Percentiles rank a stretch among this genome's conserved stretches.
Evolutionary conservation across 23 red algal species (phyloP).

Genomic region (Gracilaria domingensis): DNA sequence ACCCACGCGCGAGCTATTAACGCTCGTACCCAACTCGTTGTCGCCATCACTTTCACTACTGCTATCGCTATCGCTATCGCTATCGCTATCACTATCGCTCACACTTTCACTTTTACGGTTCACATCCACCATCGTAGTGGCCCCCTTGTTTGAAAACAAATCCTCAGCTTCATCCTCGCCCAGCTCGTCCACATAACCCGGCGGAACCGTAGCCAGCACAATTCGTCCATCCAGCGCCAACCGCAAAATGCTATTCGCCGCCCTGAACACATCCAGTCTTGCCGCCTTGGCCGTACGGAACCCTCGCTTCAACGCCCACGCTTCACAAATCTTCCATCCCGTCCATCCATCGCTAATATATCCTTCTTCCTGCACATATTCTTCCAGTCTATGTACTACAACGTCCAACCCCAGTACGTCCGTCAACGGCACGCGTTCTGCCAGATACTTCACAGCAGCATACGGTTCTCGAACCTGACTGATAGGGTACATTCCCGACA

Average conservation of each 20-base stretch:
- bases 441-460: slow-evolving; percentile 67
- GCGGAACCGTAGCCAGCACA: slow-evolving; percentile 73
- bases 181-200: slow-evolving; percentile 29
- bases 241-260: slow-evolving; percentile 76
- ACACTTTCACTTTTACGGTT: slow-evolving; percentile 8
- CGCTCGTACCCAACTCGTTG: not conserved
- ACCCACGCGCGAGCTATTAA: not conserved
- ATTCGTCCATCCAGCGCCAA: slow-evolving; percentile 71
- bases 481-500: slow-evolving; percentile 78
- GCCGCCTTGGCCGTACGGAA: slow-evolving; percentile 82
- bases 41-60: not conserved
- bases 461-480: slow-evolving; percentile 78
- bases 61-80: not conserved
- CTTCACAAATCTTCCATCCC: slow-evolving; percentile 81
- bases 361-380: slow-evolving; percentile 42
- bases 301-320: slow-evolving; percentile 76
- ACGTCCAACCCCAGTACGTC: slow-evolving; percentile 57
- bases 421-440: slow-evolving; percentile 66
- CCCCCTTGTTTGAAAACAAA: not conserved
- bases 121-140: not conserved
- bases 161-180: slow-evolving; percentile 11
- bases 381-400: slow-evolving; percentile 34
- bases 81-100: not conserved
- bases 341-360: slow-evolving; percentile 62
- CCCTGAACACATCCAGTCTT: slow-evolving; percentile 67